Conservation (phyloP, 495 filamentous ascomycete genomes). For the Aspergillus haitiensis region DNA sequence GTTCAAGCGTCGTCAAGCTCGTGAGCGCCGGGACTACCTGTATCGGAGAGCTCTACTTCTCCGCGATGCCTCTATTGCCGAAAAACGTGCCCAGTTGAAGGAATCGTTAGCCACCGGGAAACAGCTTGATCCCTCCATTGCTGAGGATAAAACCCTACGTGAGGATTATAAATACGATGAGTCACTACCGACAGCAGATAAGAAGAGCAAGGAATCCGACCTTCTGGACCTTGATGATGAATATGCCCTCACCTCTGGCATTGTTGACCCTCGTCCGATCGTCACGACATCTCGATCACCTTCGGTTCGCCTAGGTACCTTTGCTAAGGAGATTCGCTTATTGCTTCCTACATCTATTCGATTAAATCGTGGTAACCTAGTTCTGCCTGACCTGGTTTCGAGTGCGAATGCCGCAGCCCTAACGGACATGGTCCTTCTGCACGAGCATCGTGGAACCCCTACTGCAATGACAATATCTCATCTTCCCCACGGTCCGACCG, state of each 20-base stretch:
- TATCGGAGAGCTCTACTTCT: conserved; percentile 79
- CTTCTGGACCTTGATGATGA: conserved; percentile 87
- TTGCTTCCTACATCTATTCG: conserved; percentile 88
- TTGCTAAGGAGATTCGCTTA: conserved; percentile 94
- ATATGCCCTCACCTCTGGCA: conserved; percentile 79
- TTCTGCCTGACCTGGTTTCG: conserved; percentile 78
- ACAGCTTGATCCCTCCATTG: conserved; percentile 82
- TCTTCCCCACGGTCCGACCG: conserved; percentile 90
- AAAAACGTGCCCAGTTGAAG: conserved; percentile 85
- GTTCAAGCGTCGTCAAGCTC: conserved; percentile 65
- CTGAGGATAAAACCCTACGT: conserved; percentile 81
- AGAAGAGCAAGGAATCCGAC: conserved; percentile 51
- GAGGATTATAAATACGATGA: conserved; percentile 95
- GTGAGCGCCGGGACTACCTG: conserved; percentile 90
- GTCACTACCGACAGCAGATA: conserved; percentile 60
- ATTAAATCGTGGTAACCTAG: conserved; percentile 85
- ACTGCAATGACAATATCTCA: conserved; percentile 89
- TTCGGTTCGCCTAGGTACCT: conserved; percentile 77
- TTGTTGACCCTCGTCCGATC: conserved; percentile 83
- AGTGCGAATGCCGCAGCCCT: conserved; percentile 77
- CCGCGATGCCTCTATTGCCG: conserved; percentile 86
- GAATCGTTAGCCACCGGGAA: conserved; percentile 81
- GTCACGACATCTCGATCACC: conserved; percentile 91
- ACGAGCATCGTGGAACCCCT: conserved; percentile 91
- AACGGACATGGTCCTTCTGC: conserved; percentile 82